Evolutionary conservation across 768 basidiomycete species (phyloP).

Genomic region (Panellus pusillus): DNA sequence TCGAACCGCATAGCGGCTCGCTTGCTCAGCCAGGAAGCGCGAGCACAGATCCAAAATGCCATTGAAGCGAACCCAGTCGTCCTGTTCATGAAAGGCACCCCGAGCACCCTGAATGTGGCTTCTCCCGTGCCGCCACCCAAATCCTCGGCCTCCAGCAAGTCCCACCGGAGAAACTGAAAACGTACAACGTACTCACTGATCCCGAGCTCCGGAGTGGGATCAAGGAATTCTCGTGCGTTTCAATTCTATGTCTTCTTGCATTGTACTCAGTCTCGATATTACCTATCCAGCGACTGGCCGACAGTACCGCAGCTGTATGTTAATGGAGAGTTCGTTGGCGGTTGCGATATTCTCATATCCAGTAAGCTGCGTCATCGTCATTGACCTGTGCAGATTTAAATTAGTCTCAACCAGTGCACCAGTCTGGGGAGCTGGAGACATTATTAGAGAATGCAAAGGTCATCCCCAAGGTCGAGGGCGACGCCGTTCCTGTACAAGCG

Average conservation of each 20-base stretch:
- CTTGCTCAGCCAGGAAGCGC: slow-evolving; percentile 61
- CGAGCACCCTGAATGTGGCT: slow-evolving; percentile 85
- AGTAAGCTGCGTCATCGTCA: slow-evolving; percentile 55
- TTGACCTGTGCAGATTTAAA: not conserved
- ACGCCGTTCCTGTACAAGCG: slow-evolving; percentile 10
- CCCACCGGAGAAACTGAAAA: slow-evolving; percentile 75
- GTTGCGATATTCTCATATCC: slow-evolving; percentile 90
- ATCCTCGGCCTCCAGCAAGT: slow-evolving; percentile 86
- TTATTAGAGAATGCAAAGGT: slow-evolving; percentile 72
- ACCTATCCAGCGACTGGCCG: slow-evolving; percentile 80
- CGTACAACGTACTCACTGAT: slow-evolving; percentile 90
- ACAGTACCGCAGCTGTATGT: slow-evolving; percentile 96
- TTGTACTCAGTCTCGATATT: too few species aligned
- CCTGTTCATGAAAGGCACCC: slow-evolving; percentile 99
- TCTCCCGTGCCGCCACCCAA: slow-evolving; percentile 92
- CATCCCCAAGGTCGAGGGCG: slow-evolving; percentile 49
- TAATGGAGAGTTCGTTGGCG: slow-evolving; percentile 93
- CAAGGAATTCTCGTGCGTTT: slow-evolving; percentile 95
- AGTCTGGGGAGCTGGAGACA: slow-evolving; percentile 88
- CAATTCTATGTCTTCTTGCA: too few species aligned
- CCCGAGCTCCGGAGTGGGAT: slow-evolving; percentile 79
- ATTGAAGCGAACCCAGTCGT: slow-evolving; percentile 79
- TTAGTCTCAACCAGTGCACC: slow-evolving; percentile 70
- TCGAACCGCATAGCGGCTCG: slow-evolving; percentile 30
- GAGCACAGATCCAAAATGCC: slow-evolving; percentile 68